Base-by-base conservation (phyloP, 2,329 filamentous ascomycete species). In the Hymenoscyphus albidus region DNA sequence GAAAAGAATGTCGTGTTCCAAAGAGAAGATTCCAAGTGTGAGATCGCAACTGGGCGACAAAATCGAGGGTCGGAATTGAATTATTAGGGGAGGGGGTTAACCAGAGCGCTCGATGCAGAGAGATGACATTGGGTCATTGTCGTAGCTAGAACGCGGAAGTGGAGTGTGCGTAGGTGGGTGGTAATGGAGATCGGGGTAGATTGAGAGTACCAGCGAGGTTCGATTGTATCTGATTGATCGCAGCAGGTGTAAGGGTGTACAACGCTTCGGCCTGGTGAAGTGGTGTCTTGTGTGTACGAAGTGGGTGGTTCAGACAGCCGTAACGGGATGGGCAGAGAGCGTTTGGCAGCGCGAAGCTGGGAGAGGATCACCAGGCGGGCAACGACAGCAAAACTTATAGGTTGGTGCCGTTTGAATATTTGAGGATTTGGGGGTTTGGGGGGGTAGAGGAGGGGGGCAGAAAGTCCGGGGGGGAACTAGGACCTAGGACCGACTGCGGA, bases 81-180 rank as follows among this genome's bases (percentile, higher is more conserved):
- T 68, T 70, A 75, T 75, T 74, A 76, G 72, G 74, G 73, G 67
- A 75, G 71, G 70, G 73, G 70, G 63, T 75, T 73, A 74, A 74
- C 67, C 72, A 71, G 65, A 70, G 69, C 71, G 72, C 71, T 73
- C 67, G 72, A 72, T 73, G 71, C 66, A 72, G 65, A 74, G 71
- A 71, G 66, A 70, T 69, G 68, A 74, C 72, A 74, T 75, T 70
- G 72, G 70, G 73, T 75, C 75, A 76, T 76, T 74, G 74, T 76
- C 70, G 68, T 72, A 65, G 66, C 70, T 68, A 70, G 71, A 67
- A 68, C 69, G 68, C 62, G 65, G 65, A 63, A 67, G 60, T 51
- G 27, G 27, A 27, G 27, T 27, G 65, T 62, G 62, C 66, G 62
- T 42, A 38, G 42, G 38, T 62, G 38, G 59, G 44, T 65, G 42